Evolutionary conservation across 306 rosid genomes (phyloP).

Genomic region (Acmispon strigosus): DNA sequence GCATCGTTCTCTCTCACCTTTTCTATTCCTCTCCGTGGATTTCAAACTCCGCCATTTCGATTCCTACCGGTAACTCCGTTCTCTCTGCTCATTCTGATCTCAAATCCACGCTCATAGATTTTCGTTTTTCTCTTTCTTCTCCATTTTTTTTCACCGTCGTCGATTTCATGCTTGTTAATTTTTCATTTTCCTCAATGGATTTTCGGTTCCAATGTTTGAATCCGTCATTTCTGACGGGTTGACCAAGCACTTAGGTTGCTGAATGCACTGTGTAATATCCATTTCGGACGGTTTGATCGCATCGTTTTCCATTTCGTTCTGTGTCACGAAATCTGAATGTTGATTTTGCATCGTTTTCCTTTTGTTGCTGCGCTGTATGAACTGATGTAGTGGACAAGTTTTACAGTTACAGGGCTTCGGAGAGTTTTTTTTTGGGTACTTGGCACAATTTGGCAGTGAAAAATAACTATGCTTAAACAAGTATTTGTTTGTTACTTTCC

Average conservation of each 20-base stretch:
- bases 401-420: neutral
- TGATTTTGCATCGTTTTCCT: neutral
- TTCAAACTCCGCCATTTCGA: slow-evolving; percentile 4
- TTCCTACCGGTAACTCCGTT: neutral
- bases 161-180: neutral
- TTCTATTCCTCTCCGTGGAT: neutral
- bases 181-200: neutral
- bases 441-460: neutral
- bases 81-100: slow-evolving; percentile 1
- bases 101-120: neutral
- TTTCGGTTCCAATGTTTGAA: neutral
- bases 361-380: neutral
- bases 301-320: neutral
- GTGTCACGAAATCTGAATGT: neutral
- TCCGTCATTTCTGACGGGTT: neutral
- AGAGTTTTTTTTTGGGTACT: slow-evolving; percentile 12
- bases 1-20: slow-evolving; percentile 9
- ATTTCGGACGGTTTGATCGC: too few relatives aligned
- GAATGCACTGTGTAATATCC: too few relatives aligned
- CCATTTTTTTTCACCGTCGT: neutral
- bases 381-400: neutral
- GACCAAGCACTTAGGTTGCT: neutral
- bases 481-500: neutral
- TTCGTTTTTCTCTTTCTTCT: neutral
- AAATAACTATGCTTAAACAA: neutral